Conservation (phyloP, 176 grass and related monocot genomes). For the Puya raimondii region DNA sequence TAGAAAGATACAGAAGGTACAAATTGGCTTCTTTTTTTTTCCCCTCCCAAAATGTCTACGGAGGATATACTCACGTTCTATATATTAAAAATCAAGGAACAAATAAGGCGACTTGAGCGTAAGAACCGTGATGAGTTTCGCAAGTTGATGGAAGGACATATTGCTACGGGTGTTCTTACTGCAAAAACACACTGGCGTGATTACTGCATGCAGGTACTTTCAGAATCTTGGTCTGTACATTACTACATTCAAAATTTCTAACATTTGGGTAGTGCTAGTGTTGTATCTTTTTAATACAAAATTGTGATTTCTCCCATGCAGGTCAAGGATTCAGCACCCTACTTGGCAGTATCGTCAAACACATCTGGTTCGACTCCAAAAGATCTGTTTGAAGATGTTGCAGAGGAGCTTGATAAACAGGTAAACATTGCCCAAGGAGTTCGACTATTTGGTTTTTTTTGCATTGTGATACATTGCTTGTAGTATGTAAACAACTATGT, state of each 20-base stretch:
- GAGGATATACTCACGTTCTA: neutral
- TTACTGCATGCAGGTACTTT: slow-evolving; percentile 64
- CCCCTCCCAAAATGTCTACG: neutral
- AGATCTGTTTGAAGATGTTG: slow-evolving; percentile 81
- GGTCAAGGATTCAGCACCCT: slow-evolving; percentile 67
- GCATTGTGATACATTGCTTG: too few species aligned
- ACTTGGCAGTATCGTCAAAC: slow-evolving; percentile 68
- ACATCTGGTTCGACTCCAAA: slow-evolving; percentile 69
- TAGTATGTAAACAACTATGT: too few species aligned
- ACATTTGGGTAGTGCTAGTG: neutral
- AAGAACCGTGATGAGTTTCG: slow-evolving; percentile 88
- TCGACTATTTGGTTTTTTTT: too few species aligned
- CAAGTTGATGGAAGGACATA: slow-evolving; percentile 85
- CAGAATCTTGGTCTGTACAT: neutral
- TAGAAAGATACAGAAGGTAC: slow-evolving; percentile 70
- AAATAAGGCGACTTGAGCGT: slow-evolving; percentile 65
- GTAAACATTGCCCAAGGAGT: slow-evolving; percentile 17
- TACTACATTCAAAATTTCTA: neutral
- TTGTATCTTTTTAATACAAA: neutral
- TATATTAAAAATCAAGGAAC: slow-evolving; percentile 34
- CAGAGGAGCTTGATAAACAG: slow-evolving; percentile 88
- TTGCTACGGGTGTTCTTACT: slow-evolving; percentile 51
- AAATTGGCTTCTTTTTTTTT: slow-evolving; percentile 1
- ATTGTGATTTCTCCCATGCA: slow-evolving; percentile 21
- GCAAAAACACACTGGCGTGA: slow-evolving; percentile 91